phyloP scores from a whole-genome alignment of 192 early-diverging fungal species.

The Coemansia sp. region DNA sequence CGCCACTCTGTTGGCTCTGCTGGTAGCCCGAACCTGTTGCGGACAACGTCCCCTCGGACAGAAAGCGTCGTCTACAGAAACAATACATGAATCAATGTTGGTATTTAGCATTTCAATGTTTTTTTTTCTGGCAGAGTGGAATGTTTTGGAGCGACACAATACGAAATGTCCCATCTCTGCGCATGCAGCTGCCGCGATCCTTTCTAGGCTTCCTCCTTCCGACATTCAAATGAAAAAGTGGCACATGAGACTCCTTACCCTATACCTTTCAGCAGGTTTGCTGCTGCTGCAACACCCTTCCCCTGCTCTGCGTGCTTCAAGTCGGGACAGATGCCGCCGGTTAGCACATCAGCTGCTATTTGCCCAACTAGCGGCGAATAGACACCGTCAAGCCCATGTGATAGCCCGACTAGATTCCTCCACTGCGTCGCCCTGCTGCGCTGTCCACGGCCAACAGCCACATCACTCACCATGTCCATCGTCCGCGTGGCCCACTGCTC shows the following conservation, averaged over 20 bases:
- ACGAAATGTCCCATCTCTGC: background rate
- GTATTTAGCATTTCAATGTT: background rate
- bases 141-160: background rate
- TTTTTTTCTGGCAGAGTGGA: constrained; percentile 10
- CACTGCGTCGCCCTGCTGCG: constrained; percentile 28
- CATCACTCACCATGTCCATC: constrained; percentile 10
- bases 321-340: constrained; percentile 14
- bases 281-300: constrained; percentile 21
- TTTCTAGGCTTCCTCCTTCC: background rate
- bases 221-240: background rate
- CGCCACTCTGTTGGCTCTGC: background rate
- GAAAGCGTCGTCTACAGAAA: constrained; percentile 39
- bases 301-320: constrained; percentile 45
- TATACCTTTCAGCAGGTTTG: constrained; percentile 47
- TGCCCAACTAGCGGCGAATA: constrained; percentile 30
- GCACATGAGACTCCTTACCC: constrained; percentile 27
- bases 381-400: constrained; percentile 20
- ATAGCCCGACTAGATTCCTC: constrained; percentile 26
- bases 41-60: constrained; percentile 18
- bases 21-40: constrained; percentile 7
- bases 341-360: constrained; percentile 27
- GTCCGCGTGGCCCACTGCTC: constrained; percentile 26
- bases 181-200: background rate
- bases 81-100: background rate
- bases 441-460: constrained; percentile 34